phyloP scores from a whole-genome alignment of 345 rosid genomes.

The Gossypium herbaceum region DNA sequence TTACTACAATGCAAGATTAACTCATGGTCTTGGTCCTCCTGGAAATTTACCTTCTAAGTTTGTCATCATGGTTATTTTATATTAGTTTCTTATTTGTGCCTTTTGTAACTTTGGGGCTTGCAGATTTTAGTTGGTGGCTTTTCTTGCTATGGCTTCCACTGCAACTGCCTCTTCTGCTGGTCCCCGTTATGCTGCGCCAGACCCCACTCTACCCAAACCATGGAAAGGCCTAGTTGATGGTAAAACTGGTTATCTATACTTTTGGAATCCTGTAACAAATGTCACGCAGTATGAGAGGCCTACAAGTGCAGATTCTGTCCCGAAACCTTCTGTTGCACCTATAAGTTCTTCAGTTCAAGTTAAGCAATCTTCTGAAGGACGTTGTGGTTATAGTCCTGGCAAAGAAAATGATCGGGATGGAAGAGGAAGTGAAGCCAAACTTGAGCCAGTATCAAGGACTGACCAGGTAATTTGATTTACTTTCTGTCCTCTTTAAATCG shows the following conservation, averaged over 20 bases:
- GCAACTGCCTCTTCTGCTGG: constrained; percentile 41
- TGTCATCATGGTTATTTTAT: neutral
- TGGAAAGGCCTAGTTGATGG: constrained; percentile 98
- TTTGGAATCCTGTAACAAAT: constrained; percentile 97
- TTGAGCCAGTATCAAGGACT: constrained; percentile 38
- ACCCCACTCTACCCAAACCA: constrained; percentile 91
- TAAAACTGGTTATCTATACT: constrained; percentile 82
- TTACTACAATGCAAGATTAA: neutral
- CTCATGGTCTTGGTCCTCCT: neutral
- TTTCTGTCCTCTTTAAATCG: neutral
- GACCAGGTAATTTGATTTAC: constrained; percentile 41
- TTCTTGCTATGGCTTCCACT: constrained; percentile 56
- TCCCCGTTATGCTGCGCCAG: constrained; percentile 84
- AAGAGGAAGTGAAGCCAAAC: constrained; percentile 42
- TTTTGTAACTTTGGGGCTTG: neutral
- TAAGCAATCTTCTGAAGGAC: constrained; percentile 30
- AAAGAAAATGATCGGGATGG: constrained; percentile 50
- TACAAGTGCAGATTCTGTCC: constrained; percentile 19
- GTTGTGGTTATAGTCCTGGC: constrained; percentile 39
- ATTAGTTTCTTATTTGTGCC: neutral
- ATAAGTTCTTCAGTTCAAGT: constrained; percentile 57
- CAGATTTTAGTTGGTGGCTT: neutral
- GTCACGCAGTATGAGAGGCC: constrained; percentile 95
- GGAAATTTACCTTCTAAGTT: neutral
- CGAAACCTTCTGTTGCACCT: constrained; percentile 38